These are phyloP conservation scores for Aaosphaeria pasadenensis DNA, from an alignment of 2,329 filamentous ascomycete genomes.

Conservation along the genomic window DNA sequence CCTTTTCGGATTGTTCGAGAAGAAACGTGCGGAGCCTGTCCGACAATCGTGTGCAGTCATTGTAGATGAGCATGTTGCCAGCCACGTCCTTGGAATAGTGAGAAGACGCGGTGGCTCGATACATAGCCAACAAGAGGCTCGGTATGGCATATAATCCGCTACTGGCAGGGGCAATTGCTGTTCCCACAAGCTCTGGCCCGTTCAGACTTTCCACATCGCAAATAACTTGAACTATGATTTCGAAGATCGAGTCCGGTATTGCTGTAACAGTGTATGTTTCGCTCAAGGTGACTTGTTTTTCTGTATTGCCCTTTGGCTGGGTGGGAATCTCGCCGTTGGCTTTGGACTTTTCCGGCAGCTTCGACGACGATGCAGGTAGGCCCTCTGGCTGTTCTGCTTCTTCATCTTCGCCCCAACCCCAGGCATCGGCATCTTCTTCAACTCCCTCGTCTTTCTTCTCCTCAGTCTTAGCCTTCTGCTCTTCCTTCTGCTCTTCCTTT, in stretches of 20 bases:
- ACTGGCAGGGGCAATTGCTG: slow-evolving; percentile 65
- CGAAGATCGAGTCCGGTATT: slow-evolving; percentile 75
- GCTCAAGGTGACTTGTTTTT: slow-evolving; percentile 70
- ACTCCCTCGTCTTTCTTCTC: slow-evolving; percentile 8
- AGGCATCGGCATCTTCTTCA: slow-evolving; percentile 60
- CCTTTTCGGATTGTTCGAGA: slow-evolving; percentile 40
- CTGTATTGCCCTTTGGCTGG: slow-evolving; percentile 16
- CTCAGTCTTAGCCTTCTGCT: slow-evolving; percentile 9
- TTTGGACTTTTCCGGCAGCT: slow-evolving; percentile 23
- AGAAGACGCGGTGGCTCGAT: slow-evolving; percentile 71
- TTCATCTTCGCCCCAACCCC: slow-evolving; percentile 80
- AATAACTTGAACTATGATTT: slow-evolving; percentile 57
- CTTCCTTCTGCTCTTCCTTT: slow-evolving; percentile 14
- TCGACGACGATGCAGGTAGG: slow-evolving; percentile 13
- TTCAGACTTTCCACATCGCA: slow-evolving; percentile 53
- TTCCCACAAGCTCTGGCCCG: slow-evolving; percentile 41
- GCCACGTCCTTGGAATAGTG: slow-evolving; percentile 64
- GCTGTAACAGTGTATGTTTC: slow-evolving; percentile 89
- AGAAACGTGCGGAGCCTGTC: slow-evolving; percentile 51
- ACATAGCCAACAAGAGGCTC: slow-evolving; percentile 72
- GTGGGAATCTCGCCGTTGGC: slow-evolving; percentile 26
- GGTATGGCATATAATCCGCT: slow-evolving; percentile 69
- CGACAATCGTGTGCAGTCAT: slow-evolving; percentile 59
- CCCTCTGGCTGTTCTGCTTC: slow-evolving; percentile 14
- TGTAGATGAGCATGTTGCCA: slow-evolving; percentile 64